Percentiles rank a stretch among this genome's conserved stretches.
Evolutionary conservation across 805 yeast genomes (phyloP).

Genomic region (Candida piceae): DNA sequence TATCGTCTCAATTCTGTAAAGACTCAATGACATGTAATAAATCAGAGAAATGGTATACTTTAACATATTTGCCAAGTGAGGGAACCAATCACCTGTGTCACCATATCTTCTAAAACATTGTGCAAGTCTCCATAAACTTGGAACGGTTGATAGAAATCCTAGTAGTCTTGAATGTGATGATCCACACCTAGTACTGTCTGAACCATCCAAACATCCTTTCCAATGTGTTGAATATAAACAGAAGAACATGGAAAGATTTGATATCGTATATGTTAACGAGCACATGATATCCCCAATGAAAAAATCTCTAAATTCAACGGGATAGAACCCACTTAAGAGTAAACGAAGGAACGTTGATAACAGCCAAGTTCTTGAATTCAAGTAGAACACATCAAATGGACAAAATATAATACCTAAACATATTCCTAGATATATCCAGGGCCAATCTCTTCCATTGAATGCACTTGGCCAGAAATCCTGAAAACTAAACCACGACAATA

Average conservation of each 20-base stretch:
- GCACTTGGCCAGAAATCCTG: constrained; percentile 55
- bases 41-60: constrained; percentile 67
- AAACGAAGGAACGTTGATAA: constrained; percentile 67
- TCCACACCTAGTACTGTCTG: constrained; percentile 52
- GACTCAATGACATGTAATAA: constrained; percentile 69
- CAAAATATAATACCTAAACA: constrained; percentile 43
- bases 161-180: constrained; percentile 67
- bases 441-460: constrained; percentile 69
- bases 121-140: constrained; percentile 83
- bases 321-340: constrained; percentile 77
- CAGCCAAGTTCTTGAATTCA: constrained; percentile 74
- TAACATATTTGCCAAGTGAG: constrained; percentile 84
- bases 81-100: constrained; percentile 94
- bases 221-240: constrained; percentile 76
- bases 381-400: constrained; percentile 56
- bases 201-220: constrained; percentile 45
- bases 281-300: constrained; percentile 88
- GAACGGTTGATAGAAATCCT: constrained; percentile 83
- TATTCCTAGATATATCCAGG: constrained; percentile 68
- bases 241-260: constrained; percentile 79
- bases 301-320: constrained; percentile 94
- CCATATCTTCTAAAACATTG: constrained; percentile 89
- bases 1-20: constrained; percentile 61
- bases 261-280: constrained; percentile 81
- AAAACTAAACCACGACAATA: constrained; percentile 76